phyloP scores from a whole-genome alignment of 371 early-diverging fungal genomes.

The Dichotomocladium elegans region DNA sequence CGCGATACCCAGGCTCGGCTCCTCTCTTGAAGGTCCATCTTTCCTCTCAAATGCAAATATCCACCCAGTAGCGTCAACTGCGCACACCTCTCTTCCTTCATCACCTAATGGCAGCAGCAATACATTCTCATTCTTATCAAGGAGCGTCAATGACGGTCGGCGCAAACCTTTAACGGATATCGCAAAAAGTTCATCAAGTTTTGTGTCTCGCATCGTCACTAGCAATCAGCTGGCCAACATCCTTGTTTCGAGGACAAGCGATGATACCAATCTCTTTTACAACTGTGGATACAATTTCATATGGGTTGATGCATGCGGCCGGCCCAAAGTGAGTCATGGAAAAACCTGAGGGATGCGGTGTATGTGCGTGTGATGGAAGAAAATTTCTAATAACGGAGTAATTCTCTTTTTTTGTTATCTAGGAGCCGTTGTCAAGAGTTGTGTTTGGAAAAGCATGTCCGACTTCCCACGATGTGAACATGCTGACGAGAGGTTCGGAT shows the following conservation, averaged over 20 bases:
- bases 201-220: slow-evolving; percentile 81
- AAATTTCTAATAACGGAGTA: not conserved
- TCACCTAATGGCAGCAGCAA: not conserved
- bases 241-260: slow-evolving; percentile 61
- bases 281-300: slow-evolving; percentile 78
- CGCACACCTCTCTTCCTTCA: slow-evolving; percentile 3
- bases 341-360: not conserved
- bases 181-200: slow-evolving; percentile 64
- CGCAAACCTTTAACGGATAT: slow-evolving; percentile 57
- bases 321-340: slow-evolving; percentile 49
- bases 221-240: slow-evolving; percentile 79
- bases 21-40: slow-evolving; percentile 12
- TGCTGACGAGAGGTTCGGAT: slow-evolving; percentile 65
- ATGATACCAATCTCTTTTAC: slow-evolving; percentile 79
- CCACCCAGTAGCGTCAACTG: slow-evolving; percentile 13
- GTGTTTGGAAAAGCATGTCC: slow-evolving; percentile 77
- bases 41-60: slow-evolving; percentile 2
- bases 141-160: slow-evolving; percentile 18
- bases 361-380: not conserved
- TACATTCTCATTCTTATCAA: slow-evolving; percentile 29
- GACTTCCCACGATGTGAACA: slow-evolving; percentile 87
- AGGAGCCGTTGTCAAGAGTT: slow-evolving; percentile 82
- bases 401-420: not conserved
- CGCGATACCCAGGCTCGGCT: slow-evolving; percentile 14
- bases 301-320: slow-evolving; percentile 72